Evolutionary conservation across 1,284 basidiomycete species (phyloP), one percentile per base, ranked within the genome.

Genomic region (Tilletiopsis washingtonensis): DNA sequence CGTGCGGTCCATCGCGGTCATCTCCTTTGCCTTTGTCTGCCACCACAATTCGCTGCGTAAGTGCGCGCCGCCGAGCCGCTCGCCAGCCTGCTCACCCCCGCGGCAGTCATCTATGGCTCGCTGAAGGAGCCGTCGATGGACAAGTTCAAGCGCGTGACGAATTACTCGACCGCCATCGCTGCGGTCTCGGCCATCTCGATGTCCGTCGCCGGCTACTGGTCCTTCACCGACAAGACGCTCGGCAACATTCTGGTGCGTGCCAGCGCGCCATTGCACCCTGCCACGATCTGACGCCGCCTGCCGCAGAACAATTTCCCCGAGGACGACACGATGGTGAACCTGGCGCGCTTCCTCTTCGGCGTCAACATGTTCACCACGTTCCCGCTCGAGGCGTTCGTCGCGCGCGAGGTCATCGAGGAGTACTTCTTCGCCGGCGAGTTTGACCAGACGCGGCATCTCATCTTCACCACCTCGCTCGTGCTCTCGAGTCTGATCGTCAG

Each of bases 351-450:
- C 64, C 90, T 87, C 67, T 97, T 98, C 67, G 93, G 93, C 4
- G 75, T 93, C 54, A 98, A 98, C 75, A 98, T 98, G 93, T 93
- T 94, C 65, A 94, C 91, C 1, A 98, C 93, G 0, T 80, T 91
- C 17, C 90, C 90, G 0, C 78, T 96, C 43, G 90, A 96, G 69
- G 78, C 90, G 19, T 94, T 96, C 70, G 90, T 96, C 14, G 94
- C 91, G 67, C 81, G 90, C 76, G 90, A 96, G 78, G 88, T 43
- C 27, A 51, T 51, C 12, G 69, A 72, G 43, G 69, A 65, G 20
- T 59, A 69, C 56, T 70, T 61, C 29, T 65, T 59, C 45, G 50
- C 53, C 23, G 56, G 59, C 42, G 58, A 68, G 34, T 65, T 58
- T 39, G 62, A 67, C 40, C 53, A 47, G 20, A 54, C 23, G 57